phyloP scores from a whole-genome alignment of 2,329 filamentous ascomycete genomes.

The Botrytis elliptica region DNA sequence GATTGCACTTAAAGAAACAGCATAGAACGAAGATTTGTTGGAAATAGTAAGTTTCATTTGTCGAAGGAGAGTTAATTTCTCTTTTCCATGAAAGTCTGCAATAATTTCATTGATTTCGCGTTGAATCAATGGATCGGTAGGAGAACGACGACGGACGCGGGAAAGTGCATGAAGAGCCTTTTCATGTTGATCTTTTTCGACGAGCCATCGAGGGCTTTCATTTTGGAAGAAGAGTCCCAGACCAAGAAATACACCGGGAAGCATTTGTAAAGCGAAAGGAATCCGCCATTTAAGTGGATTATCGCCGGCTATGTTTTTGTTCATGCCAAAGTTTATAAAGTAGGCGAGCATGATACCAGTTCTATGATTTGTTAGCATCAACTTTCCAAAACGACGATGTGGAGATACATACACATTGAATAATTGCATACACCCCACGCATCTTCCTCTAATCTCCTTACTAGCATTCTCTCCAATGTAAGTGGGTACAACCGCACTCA shows the following conservation, averaged over 20 bases:
- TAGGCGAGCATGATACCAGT: conserved; percentile 24
- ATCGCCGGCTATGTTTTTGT: conserved; percentile 2
- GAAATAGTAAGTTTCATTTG: conserved; percentile 31
- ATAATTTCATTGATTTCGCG: conserved; percentile 50
- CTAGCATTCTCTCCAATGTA: conserved; percentile 25
- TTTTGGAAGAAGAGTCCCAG: conserved; percentile 59
- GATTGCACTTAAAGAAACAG: conserved; percentile 45
- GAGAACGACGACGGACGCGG: conserved; percentile 49
- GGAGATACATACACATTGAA: conserved; percentile 25
- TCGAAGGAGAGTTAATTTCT: conserved; percentile 46
- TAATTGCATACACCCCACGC: conserved; percentile 25
- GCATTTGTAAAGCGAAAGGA: conserved; percentile 61
- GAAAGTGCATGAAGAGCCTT: conserved; percentile 56
- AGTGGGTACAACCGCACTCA: conserved; percentile 25
- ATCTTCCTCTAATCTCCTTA: conserved; percentile 24
- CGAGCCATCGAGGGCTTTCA: conserved; percentile 63
- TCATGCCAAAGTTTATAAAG: conserved; percentile 22
- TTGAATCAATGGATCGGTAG: conserved; percentile 51
- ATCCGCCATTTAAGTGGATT: conserved; percentile 45
- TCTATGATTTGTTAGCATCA: background rate
- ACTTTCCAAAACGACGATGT: background rate
- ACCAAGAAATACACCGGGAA: conserved; percentile 62
- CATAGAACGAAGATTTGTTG: conserved; percentile 34
- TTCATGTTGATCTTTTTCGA: conserved; percentile 65
- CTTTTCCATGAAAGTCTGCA: conserved; percentile 48